A percentile compares a stretch with the other conserved stretches of the same genome.
phyloP scores from a whole-genome alignment of 805 yeast genomes.

The Cyberlindnera bimundalis region DNA sequence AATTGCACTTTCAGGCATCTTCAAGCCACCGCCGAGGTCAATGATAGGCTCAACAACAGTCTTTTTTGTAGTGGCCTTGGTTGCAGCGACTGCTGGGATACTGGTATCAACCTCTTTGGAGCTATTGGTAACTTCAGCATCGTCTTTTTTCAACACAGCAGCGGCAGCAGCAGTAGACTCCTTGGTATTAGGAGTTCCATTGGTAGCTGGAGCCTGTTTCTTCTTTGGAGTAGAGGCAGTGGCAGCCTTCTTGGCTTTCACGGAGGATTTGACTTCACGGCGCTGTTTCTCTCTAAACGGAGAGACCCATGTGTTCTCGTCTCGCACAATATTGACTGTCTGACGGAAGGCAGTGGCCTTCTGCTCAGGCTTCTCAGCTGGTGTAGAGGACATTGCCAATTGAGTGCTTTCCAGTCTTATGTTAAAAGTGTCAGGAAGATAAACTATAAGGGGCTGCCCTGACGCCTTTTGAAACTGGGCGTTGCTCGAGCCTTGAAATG shows the following conservation, averaged over 20 bases:
- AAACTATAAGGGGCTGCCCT: not conserved
- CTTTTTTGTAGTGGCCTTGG: constrained; percentile 5
- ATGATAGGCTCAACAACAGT: constrained; percentile 22
- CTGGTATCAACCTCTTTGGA: constrained; percentile 2
- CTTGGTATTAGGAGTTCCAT: not conserved
- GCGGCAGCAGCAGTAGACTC: constrained; percentile 6
- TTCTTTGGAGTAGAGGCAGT: constrained; percentile 4
- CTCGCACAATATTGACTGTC: constrained; percentile 21
- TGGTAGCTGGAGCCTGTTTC: not conserved
- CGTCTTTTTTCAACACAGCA: constrained; percentile 6
- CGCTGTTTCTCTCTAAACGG: constrained; percentile 26
- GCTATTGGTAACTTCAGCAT: not conserved
- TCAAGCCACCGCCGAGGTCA: constrained; percentile 30
- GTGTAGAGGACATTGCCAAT: constrained; percentile 5
- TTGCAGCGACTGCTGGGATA: constrained; percentile 6
- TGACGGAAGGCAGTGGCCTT: constrained; percentile 18
- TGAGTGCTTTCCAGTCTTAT: too few relatives aligned
- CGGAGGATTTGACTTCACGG: constrained; percentile 1
- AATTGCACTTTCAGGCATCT: constrained; percentile 26
- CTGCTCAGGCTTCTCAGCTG: constrained; percentile 7
- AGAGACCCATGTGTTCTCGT: constrained; percentile 28
- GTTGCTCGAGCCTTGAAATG: constrained; percentile 1
- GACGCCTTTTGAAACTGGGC: constrained; percentile 2
- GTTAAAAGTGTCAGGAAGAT: too few relatives aligned
- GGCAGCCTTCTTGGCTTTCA: constrained; percentile 1